A percentile compares a stretch with the other conserved stretches of the same genome.
Conservation (phyloP, 805 yeast genomes). For the Cyberlindnera nakhonratchasimensis region DNA sequence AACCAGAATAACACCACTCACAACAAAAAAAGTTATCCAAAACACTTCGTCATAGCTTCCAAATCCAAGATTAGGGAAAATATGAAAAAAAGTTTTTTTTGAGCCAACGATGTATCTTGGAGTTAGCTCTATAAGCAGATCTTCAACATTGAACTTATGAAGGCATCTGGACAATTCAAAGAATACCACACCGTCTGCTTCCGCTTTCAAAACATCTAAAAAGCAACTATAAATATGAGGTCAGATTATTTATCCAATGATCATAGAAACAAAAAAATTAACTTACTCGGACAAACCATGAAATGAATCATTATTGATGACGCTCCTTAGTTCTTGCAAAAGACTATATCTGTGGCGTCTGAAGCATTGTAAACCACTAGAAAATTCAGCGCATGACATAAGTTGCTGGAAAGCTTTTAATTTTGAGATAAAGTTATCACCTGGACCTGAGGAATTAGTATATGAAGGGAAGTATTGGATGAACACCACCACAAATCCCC, state of each 20-base stretch:
- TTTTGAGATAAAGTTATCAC: background rate
- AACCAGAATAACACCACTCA: background rate
- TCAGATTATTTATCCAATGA: background rate
- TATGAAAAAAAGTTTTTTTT: background rate
- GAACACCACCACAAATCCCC: too few relatives aligned
- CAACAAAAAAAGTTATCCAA: background rate
- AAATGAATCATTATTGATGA: background rate
- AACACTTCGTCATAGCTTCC: background rate
- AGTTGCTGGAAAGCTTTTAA: slow-evolving; percentile 10
- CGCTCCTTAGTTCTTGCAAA: background rate
- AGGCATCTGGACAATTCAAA: slow-evolving; percentile 11
- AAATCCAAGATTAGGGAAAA: background rate
- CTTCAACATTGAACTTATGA: background rate
- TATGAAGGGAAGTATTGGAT: too few relatives aligned
- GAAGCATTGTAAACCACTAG: slow-evolving; percentile 14
- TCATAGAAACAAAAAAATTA: background rate
- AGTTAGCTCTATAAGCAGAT: background rate
- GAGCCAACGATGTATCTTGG: background rate
- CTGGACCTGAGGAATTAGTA: background rate
- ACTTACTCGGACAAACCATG: slow-evolving; percentile 1
- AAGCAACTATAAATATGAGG: slow-evolving; percentile 11
- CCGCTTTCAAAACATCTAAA: slow-evolving; percentile 6
- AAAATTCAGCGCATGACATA: slow-evolving; percentile 12
- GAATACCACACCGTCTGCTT: slow-evolving; percentile 6
- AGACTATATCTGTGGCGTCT: slow-evolving; percentile 6